Evolutionary conservation across 768 basidiomycete species (phyloP), one percentile per base, ranked within the genome.

Genomic region (Rhodosporidiobolus sp.): DNA sequence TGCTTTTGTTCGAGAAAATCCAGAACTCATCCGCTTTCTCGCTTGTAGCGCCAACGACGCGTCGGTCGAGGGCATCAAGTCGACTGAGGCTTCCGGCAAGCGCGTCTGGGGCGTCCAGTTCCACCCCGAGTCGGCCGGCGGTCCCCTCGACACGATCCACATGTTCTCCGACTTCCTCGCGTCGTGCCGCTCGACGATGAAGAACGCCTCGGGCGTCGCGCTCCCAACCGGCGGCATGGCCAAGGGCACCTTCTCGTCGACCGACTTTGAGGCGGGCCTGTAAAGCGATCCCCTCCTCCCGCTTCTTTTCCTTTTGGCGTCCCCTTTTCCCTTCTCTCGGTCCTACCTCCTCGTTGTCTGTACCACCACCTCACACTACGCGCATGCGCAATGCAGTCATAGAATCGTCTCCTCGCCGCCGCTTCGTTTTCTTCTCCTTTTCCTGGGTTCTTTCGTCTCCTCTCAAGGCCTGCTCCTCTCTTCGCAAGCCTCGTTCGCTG

Each of bases 71-170:
- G 96, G 96, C 50, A 96, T 98, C 85, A 97, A 94, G 83, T 94
- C 93, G 26, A 96, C 96, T 3, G 79, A 83, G 0, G 90, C 88
- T 17, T 94, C 92, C 32, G 93, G 93, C 65, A 92, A 89, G 83
- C 89, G 88, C 74, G 86, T 98, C 43, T 98, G 94, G 92, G 96
- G 95, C 76, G 95, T 98, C 30, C 96, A 99, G 79, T 99, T 98
- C 88, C 96, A 99, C 82, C 96, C 96, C 24, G 96, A 99, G 82
- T 68, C 65, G 7, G 71, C 66, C 12, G 74, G 67, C 32, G 16
- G 10, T 32, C 34, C 96, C 55, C 86, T 98, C 68, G 96, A 98
- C 81, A 98, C 96, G 7, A 96, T 98, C 72, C 93, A 94, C 90
- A 96, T 96, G 49, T 63, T 50, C 50, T 38, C 50, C 1, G 46